These are phyloP conservation scores for Zopfia rhizophila DNA, from an alignment of 2,329 filamentous ascomycete genomes.

Conservation along the genomic window DNA sequence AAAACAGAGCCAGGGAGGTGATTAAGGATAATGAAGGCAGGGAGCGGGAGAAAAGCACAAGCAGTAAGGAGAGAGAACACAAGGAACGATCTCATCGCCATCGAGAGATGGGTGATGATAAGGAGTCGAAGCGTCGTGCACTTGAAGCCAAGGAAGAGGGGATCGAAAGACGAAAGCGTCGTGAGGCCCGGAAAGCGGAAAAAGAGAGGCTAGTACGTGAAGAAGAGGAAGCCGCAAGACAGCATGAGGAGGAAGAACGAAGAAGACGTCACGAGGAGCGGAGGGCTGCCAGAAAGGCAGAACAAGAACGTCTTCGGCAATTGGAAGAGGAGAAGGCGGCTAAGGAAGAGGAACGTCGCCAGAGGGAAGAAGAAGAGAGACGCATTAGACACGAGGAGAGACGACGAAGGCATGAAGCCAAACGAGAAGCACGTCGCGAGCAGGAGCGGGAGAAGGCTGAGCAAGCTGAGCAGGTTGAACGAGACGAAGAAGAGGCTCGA, in stretches of 20 bases:
- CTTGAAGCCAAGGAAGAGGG: constrained; percentile 39
- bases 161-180: constrained; percentile 35
- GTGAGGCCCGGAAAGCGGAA: constrained; percentile 40
- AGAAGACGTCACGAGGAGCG: constrained; percentile 7
- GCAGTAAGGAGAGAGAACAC: constrained; percentile 42
- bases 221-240: constrained; percentile 37
- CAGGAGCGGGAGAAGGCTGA: constrained; percentile 26
- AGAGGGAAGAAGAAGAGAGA: constrained; percentile 38
- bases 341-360: constrained; percentile 31
- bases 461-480: constrained; percentile 33
- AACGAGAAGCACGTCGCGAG: constrained; percentile 33
- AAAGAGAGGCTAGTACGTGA: constrained; percentile 33
- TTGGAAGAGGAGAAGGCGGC: constrained; percentile 34
- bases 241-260: constrained; percentile 30
- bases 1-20: constrained; percentile 30
- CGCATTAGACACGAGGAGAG: constrained; percentile 40
- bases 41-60: constrained; percentile 28
- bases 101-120: constrained; percentile 39
- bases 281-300: constrained; percentile 18
- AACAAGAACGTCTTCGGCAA: constrained; percentile 16
- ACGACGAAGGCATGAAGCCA: constrained; percentile 37
- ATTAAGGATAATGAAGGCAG: constrained; percentile 22
- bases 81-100: constrained; percentile 33
- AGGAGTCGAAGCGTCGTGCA: constrained; percentile 39
- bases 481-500: constrained; percentile 39